These are phyloP conservation scores for Penicillium chermesinum DNA, from an alignment of 495 filamentous ascomycete species.

Conservation along the genomic window DNA sequence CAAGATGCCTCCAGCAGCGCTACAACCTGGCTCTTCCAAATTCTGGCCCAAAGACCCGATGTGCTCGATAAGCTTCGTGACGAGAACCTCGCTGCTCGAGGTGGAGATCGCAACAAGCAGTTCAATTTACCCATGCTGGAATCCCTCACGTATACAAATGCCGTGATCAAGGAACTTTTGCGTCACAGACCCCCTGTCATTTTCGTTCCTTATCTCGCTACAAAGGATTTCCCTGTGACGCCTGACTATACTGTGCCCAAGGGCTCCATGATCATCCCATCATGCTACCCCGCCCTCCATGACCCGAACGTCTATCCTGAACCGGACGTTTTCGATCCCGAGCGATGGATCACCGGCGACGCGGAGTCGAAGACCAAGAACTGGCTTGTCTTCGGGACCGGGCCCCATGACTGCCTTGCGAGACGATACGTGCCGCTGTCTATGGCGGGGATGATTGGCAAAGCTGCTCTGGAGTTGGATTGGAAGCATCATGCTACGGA, in stretches of 20 bases:
- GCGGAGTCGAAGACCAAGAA: slow-evolving; percentile 91
- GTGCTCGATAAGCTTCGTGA: slow-evolving; percentile 74
- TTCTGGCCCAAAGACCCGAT: slow-evolving; percentile 83
- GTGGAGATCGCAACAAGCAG: slow-evolving; percentile 61
- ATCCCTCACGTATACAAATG: slow-evolving; percentile 78
- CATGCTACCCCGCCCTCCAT: slow-evolving; percentile 79
- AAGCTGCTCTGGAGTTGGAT: slow-evolving; percentile 73
- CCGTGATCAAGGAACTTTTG: slow-evolving; percentile 84
- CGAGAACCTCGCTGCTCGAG: slow-evolving; percentile 71
- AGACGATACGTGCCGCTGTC: slow-evolving; percentile 82
- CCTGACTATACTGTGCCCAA: slow-evolving; percentile 81
- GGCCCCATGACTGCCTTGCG: slow-evolving; percentile 88
- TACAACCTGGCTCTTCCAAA: slow-evolving; percentile 86
- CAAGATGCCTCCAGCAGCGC: slow-evolving; percentile 93
- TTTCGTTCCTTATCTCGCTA: slow-evolving; percentile 91
- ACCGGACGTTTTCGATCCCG: slow-evolving; percentile 75
- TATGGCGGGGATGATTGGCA: slow-evolving; percentile 81
- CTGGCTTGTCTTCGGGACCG: slow-evolving; percentile 90
- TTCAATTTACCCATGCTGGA: slow-evolving; percentile 80
- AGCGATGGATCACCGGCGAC: slow-evolving; percentile 83
- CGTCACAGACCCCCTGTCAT: slow-evolving; percentile 89
- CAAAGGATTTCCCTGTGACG: slow-evolving; percentile 84
- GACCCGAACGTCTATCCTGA: slow-evolving; percentile 83
- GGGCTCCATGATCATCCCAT: slow-evolving; percentile 85
- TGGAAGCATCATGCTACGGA: slow-evolving; percentile 81